Evolutionary conservation across 345 rosid genomes (phyloP).

Genomic region (Cochlearia excelsa): DNA sequence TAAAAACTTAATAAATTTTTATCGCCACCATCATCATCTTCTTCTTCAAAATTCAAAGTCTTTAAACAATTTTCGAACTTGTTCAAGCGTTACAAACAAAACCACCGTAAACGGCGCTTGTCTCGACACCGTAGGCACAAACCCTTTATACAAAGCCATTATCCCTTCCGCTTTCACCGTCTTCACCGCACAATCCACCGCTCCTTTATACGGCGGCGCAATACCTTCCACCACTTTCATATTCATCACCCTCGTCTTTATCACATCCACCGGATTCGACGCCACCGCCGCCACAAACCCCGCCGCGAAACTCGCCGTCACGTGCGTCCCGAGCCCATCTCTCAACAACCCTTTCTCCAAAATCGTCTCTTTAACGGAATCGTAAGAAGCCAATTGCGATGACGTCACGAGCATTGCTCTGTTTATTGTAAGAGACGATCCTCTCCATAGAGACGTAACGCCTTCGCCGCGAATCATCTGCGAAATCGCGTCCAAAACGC

Average conservation of each 20-base stretch:
- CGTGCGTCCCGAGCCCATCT: slow-evolving; percentile 75
- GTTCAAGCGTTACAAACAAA: slow-evolving; percentile 77
- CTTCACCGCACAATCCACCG: slow-evolving; percentile 69
- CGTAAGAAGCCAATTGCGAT: slow-evolving; percentile 80
- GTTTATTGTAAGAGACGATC: slow-evolving; percentile 73
- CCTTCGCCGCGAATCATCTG: slow-evolving; percentile 75
- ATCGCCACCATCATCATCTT: slow-evolving; percentile 19
- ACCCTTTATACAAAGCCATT: slow-evolving; percentile 78
- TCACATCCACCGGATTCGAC: slow-evolving; percentile 84
- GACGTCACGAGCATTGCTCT: slow-evolving; percentile 90
- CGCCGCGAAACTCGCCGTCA: slow-evolving; percentile 72
- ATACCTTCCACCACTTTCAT: slow-evolving; percentile 70
- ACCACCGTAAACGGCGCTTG: slow-evolving; percentile 91
- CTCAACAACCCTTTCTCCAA: slow-evolving; percentile 49
- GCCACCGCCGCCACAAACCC: slow-evolving; percentile 83
- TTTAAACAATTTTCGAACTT: slow-evolving; percentile 62
- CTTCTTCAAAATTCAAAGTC: slow-evolving; percentile 45
- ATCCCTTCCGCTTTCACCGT: slow-evolving; percentile 77
- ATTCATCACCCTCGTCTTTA: slow-evolving; percentile 84
- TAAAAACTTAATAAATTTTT: background rate
- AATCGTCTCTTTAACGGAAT: slow-evolving; percentile 68
- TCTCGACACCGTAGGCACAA: slow-evolving; percentile 74
- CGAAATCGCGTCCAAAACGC: slow-evolving; percentile 67
- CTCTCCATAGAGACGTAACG: slow-evolving; percentile 76
- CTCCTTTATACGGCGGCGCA: slow-evolving; percentile 68